phyloP scores from a whole-genome alignment of 345 rosid species.

The Theobroma cacao region DNA sequence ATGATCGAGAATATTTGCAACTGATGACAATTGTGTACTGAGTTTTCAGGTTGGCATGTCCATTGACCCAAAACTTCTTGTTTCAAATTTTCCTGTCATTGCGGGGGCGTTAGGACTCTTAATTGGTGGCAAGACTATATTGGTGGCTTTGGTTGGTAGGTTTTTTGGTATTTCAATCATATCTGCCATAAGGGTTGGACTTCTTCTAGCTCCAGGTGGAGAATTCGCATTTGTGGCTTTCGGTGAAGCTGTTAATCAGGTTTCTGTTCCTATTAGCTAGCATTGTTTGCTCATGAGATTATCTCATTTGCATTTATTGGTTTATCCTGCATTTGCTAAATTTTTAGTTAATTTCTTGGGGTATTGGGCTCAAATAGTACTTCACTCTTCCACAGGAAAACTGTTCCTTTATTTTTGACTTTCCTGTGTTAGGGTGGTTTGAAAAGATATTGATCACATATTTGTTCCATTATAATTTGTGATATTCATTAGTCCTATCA shows the following conservation, averaged over 20 bases:
- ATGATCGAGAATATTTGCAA: constrained; percentile 22
- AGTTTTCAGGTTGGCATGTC: constrained; percentile 98
- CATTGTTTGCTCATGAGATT: neutral
- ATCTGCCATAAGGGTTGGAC: constrained; percentile 87
- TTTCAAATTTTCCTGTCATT: constrained; percentile 83
- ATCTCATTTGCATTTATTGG: neutral
- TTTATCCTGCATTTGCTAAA: neutral
- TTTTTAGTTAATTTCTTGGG: neutral
- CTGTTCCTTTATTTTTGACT: neutral
- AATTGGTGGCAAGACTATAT: constrained; percentile 79
- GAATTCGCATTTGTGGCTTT: constrained; percentile 99
- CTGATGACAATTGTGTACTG: constrained; percentile 25
- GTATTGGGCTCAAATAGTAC: neutral
- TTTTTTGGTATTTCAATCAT: constrained; percentile 82
- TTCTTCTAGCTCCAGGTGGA: constrained; percentile 99
- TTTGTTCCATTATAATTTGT: neutral
- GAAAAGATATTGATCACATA: neutral
- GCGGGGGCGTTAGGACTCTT: constrained; percentile 74
- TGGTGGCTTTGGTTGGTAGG: constrained; percentile 77
- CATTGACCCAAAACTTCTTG: constrained; percentile 92
- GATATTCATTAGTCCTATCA: neutral
- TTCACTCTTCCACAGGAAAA: constrained; percentile 1
- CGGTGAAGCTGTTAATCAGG: constrained; percentile 99
- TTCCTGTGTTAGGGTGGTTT: neutral
- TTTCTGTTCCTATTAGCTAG: constrained; percentile 22